Conservation (phyloP, 495 filamentous ascomycete species). For the Trichoderma asperelloides region DNA sequence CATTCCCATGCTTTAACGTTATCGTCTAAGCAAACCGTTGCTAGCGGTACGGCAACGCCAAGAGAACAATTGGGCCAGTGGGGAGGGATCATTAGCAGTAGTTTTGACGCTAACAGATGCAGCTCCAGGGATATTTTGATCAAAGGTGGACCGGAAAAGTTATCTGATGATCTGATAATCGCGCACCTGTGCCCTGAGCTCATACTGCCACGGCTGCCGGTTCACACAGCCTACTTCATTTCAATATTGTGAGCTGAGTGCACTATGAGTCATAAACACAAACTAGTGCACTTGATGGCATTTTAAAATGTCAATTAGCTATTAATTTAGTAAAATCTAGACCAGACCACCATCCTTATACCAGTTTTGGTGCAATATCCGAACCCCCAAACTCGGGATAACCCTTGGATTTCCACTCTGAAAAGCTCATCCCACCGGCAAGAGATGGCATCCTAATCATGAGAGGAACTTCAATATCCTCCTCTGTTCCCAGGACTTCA, state of each 20-base stretch:
- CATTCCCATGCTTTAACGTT: background rate
- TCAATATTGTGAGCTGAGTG: background rate
- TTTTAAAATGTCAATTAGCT: background rate
- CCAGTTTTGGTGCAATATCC: background rate
- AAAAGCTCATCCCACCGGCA: constrained; percentile 18
- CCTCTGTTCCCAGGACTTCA: constrained; percentile 18
- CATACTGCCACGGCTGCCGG: background rate
- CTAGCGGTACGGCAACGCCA: background rate
- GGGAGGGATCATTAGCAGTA: background rate
- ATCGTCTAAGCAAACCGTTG: background rate
- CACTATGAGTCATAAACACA: background rate
- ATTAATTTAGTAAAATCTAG: background rate
- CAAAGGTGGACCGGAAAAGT: background rate
- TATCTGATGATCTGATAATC: constrained; percentile 16
- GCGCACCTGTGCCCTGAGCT: background rate
- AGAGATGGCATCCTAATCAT: constrained; percentile 22
- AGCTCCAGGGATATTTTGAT: background rate
- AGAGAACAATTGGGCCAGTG: background rate
- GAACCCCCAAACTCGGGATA: constrained; percentile 14
- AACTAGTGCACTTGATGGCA: background rate
- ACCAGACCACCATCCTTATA: background rate
- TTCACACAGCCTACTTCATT: background rate
- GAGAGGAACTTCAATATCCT: constrained; percentile 21
- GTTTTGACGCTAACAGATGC: background rate
- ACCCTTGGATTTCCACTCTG: constrained; percentile 21